Base-by-base conservation (phyloP, 306 rosid genomes). In the Canavalia gladiata region DNA sequence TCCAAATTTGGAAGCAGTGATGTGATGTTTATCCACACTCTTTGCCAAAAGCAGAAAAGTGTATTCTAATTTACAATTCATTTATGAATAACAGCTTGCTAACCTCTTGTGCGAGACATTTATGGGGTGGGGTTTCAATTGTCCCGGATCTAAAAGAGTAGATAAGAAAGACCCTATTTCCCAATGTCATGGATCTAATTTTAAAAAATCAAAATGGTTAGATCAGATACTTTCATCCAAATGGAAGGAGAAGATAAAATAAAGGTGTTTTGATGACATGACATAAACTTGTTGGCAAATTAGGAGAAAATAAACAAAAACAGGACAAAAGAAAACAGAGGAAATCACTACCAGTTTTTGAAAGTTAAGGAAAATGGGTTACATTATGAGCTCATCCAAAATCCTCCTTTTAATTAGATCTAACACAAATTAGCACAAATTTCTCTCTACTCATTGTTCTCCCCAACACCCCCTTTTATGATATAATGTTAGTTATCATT, bases 351-450 rank as follows among this genome's bases (percentile, higher is more conserved):
- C 7, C 47, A 30, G 7, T 34, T 42, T 76, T 28, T 49, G 0
- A 0, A 25, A 66, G 46, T 46, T 39, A 2, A 10, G 25, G 68
- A 11, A 68, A 59, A 43, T 37, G 63, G 33, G 25, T 45, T 18
- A 33, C 68, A n/a, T 63, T 42, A 10, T 65, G 60, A 29, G 3
- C 8, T 12, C 73, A 54, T 33, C 50, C 41, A 64, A 72, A 54
- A 72, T 39, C 52, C 25, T n/a, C 6, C 18, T 64, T 29, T 13
- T 18, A 41, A 55, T 52, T 72, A 77, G 76, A 83, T 83, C 70
- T 45, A 11, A 2, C 42, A 12, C 42, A 52, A 50, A 42, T 12
- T 41, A 49, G 10, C 51, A 37, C 28, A 35, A 59, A 8, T 50
- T 37, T 0, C 60, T 9, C 70, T 50, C 0, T 39, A 45, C n/a